A percentile compares a stretch with the other conserved stretches of the same genome.
Conservation (phyloP, 169 alveolate genomes). For the Plasmodium ovale region DNA sequence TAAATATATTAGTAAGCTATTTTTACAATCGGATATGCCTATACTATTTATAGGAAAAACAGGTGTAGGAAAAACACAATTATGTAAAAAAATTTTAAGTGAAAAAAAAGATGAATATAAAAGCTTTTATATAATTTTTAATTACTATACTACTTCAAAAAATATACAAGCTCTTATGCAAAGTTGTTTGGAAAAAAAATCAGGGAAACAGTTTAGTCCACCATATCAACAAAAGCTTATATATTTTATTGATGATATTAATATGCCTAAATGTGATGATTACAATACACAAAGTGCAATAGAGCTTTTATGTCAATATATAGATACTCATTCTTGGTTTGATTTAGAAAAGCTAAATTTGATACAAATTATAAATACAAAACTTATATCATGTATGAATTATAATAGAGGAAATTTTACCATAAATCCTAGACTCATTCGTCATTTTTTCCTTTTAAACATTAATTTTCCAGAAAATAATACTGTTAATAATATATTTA, state of each 20-base stretch:
- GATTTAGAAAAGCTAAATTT: slow-evolving; percentile 92
- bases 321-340: slow-evolving; percentile 94
- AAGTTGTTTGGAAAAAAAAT: slow-evolving; percentile 93
- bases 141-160: slow-evolving; percentile 79
- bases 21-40: slow-evolving; percentile 54
- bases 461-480: slow-evolving; percentile 95
- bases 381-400: slow-evolving; percentile 94
- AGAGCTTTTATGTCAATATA: slow-evolving; percentile 93
- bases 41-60: slow-evolving; percentile 64
- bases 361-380: slow-evolving; percentile 94
- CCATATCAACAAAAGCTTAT: slow-evolving; percentile 94
- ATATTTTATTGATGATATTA: slow-evolving; percentile 96
- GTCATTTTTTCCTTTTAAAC: slow-evolving; percentile 96
- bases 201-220: slow-evolving; percentile 96
- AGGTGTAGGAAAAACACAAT: slow-evolving; percentile 90
- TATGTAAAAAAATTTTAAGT: slow-evolving; percentile 94
- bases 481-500: slow-evolving; percentile 93
- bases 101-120: slow-evolving; percentile 91
- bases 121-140: slow-evolving; percentile 87
- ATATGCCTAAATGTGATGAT: slow-evolving; percentile 96
- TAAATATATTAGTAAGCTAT: slow-evolving; percentile 54
- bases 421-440: slow-evolving; percentile 93
- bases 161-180: slow-evolving; percentile 85
- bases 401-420: slow-evolving; percentile 96
- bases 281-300: slow-evolving; percentile 96